phyloP scores from a whole-genome alignment of 2,329 filamentous ascomycete species.

The Calonectria naviculata region DNA sequence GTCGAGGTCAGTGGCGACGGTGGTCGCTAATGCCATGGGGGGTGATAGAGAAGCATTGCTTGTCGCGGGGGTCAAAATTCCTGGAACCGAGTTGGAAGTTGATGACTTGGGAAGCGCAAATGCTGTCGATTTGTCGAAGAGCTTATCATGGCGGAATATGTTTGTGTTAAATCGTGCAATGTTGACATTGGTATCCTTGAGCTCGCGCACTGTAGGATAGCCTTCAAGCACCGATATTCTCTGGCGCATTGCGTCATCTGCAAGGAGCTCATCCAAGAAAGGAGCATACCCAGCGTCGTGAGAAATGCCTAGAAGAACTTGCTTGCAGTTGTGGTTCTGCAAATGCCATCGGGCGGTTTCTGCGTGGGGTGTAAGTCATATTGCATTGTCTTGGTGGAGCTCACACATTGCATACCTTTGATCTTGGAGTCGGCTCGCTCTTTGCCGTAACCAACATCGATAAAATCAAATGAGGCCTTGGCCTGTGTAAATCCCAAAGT shows the following conservation, averaged over 20 bases:
- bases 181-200: constrained; percentile 58
- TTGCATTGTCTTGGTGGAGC: background rate
- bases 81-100: background rate
- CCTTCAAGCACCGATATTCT: constrained; percentile 68
- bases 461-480: constrained; percentile 70
- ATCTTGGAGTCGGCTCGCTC: constrained; percentile 71
- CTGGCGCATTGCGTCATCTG: constrained; percentile 53
- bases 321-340: constrained; percentile 69
- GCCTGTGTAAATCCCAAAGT: constrained; percentile 69
- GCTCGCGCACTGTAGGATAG: constrained; percentile 60
- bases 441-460: constrained; percentile 70
- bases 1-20: background rate
- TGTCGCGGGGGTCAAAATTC: constrained; percentile 37
- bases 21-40: constrained; percentile 19
- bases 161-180: constrained; percentile 57
- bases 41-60: constrained; percentile 38
- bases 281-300: constrained; percentile 71
- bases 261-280: constrained; percentile 66
- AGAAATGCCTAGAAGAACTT: constrained; percentile 70
- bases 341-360: constrained; percentile 68
- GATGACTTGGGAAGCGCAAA: constrained; percentile 21
- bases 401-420: constrained; percentile 55
- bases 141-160: constrained; percentile 66
- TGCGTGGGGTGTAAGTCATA: constrained; percentile 38
- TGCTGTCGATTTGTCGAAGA: constrained; percentile 49